Evolutionary conservation across 345 rosid species (phyloP).

Genomic region (Acer yangbiense): DNA sequence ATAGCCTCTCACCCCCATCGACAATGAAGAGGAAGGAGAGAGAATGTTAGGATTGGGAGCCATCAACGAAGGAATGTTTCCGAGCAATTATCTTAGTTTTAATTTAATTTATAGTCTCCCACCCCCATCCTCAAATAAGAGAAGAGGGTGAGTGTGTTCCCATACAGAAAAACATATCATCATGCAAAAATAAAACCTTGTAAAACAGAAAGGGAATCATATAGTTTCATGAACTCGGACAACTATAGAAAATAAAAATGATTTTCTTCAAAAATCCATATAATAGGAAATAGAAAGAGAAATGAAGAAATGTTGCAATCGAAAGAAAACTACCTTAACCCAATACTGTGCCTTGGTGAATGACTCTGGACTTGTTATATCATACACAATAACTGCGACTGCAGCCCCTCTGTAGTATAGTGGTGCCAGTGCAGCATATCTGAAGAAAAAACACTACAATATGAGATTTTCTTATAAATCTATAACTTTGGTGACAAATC

Average conservation of each 20-base stretch:
- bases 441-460: constrained; percentile 25
- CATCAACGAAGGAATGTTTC: not conserved
- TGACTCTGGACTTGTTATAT: constrained; percentile 92
- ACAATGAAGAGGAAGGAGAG: not conserved
- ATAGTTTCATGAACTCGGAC: not conserved
- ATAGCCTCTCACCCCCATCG: not conserved
- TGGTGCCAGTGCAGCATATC: constrained; percentile 99
- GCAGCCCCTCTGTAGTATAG: constrained; percentile 97
- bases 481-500: not conserved
- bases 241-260: not conserved
- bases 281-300: not conserved
- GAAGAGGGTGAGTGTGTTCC: not conserved
- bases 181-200: not conserved
- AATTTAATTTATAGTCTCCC: not conserved
- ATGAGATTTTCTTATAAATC: constrained; percentile 11
- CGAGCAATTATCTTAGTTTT: not conserved
- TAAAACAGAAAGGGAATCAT: not conserved
- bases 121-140: not conserved
- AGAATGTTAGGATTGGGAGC: not conserved
- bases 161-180: not conserved
- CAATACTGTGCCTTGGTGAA: constrained; percentile 93
- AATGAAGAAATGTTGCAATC: not conserved
- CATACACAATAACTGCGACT: constrained; percentile 92
- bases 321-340: constrained; percentile 72
- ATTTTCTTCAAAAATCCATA: not conserved